Evolutionary conservation across 2,329 filamentous ascomycete species (phyloP), one percentile per base, ranked within the genome.

Genomic region (Exophiala sideris): DNA sequence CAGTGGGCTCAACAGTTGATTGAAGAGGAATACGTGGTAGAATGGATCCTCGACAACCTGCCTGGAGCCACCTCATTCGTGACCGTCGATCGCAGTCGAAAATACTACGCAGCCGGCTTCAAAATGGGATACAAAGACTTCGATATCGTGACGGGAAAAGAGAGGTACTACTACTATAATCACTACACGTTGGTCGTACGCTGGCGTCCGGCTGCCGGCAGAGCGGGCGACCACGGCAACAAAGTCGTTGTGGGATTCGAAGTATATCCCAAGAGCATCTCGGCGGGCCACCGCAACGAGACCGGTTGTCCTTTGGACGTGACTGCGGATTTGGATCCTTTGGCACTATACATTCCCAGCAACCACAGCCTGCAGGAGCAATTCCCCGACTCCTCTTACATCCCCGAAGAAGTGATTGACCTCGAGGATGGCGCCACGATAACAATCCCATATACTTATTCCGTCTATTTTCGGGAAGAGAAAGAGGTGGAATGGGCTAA

Each of bases 21-120:
- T 36, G 81, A 80, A 57, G 82, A 91, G 49, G 88, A 87, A 34
- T 95, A 94, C 69, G 84, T 94, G n/a, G 85, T 86, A 1, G 90
- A 95, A 71, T 95, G 90, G 91, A 95, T 95, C 62, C 87, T 94
- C 60, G 90, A 96, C 70, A 95, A 95, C 65, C 78, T 96, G 8
- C 90, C 91, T 1, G 90, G 90, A 5, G 90, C 90, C 34, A 95
- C 90, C 7, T 91, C 86, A 69, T 95, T 95, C 66, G 87, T 94
- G 24, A 92, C 88, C 0, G 86, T 89, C 34, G 90, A 95, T 70
- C 90, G 90, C 73, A 84, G 81, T 44, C 80, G 84, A 65, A 95
- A 91, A 70, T 95, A 95, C 75, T 95, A 95, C 68, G 88, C 89
- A 10, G 85, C 89, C 1, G 91, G 91, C 1, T 95, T 95, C 78